Evolutionary conservation across 2,329 filamentous ascomycete genomes (phyloP).

Genomic region (Magnaporthales sp.): DNA sequence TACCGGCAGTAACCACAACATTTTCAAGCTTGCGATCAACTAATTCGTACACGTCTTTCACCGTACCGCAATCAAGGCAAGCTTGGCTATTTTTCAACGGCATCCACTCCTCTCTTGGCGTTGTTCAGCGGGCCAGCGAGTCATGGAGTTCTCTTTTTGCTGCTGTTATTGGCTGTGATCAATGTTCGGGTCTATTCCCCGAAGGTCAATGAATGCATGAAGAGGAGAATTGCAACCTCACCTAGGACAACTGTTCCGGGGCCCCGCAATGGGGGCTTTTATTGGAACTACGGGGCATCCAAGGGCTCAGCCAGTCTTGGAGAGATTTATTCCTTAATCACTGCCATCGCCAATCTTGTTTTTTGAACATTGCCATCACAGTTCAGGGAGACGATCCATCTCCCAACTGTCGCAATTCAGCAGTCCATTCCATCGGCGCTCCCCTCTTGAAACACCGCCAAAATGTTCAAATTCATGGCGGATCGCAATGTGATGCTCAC

Average conservation of each 20-base stretch:
- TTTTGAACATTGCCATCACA: not conserved
- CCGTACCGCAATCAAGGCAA: not conserved
- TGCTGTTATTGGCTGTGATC: not conserved
- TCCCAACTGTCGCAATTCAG: not conserved
- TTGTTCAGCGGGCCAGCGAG: not conserved
- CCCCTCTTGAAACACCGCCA: not conserved
- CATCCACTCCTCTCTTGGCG: not conserved
- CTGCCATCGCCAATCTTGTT: not conserved
- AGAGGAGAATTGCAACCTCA: not conserved
- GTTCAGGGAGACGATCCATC: not conserved
- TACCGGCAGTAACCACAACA: too few species aligned
- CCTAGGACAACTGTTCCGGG: not conserved
- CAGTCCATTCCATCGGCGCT: not conserved
- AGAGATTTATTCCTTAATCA: not conserved
- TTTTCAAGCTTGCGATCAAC: not conserved
- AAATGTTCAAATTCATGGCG: constrained; percentile 7
- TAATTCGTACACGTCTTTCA: not conserved
- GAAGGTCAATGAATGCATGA: not conserved
- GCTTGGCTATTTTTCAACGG: not conserved
- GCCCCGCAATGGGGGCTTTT: not conserved
- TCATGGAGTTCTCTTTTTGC: not conserved
- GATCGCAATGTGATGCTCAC: constrained; percentile 13
- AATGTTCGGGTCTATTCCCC: not conserved
- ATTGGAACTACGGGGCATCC: not conserved
- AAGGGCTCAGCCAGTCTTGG: not conserved